Conservation (phyloP, 1,139 yeast genomes). For the Suhomyces terraborum region DNA sequence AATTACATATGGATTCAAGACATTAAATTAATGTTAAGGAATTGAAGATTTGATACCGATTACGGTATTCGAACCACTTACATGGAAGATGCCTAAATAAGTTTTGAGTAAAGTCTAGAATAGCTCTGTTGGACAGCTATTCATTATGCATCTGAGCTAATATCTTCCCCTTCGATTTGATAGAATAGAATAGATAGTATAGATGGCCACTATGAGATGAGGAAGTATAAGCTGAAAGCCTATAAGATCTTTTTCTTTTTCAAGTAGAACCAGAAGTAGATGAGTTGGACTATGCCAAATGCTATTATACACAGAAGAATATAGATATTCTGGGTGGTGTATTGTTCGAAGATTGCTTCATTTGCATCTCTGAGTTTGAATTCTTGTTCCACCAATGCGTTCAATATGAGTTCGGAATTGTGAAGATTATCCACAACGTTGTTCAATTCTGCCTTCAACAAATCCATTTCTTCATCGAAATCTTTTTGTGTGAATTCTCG, state of each 20-base stretch:
- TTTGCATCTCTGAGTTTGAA: slow-evolving; percentile 40
- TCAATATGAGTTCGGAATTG: slow-evolving; percentile 30
- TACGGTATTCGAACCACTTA: slow-evolving; percentile 4
- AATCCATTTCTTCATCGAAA: slow-evolving; percentile 34
- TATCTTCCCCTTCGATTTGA: background rate
- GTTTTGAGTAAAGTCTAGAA: background rate
- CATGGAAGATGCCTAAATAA: slow-evolving; percentile 4
- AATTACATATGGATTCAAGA: slow-evolving; percentile 1
- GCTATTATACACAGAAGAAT: slow-evolving; percentile 30
- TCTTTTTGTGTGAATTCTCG: slow-evolving; percentile 32
- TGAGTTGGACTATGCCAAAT: slow-evolving; percentile 34
- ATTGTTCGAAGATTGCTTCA: slow-evolving; percentile 40
- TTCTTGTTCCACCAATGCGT: slow-evolving; percentile 38
- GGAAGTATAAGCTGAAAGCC: background rate
- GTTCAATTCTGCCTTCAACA: slow-evolving; percentile 35
- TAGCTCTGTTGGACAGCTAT: background rate
- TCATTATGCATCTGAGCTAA: background rate
- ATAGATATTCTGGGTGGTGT: slow-evolving; percentile 31
- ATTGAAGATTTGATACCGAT: slow-evolving; percentile 5
- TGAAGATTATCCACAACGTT: slow-evolving; percentile 33
- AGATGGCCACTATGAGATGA: background rate
- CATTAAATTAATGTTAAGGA: slow-evolving; percentile 12
- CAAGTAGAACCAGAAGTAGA: slow-evolving; percentile 34
- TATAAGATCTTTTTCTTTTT: slow-evolving; percentile 27
- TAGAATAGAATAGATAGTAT: background rate